A percentile compares a stretch with the other conserved stretches of the same genome.
phyloP scores from a whole-genome alignment of 2,329 filamentous ascomycete genomes.

The Macrophomina phaseolina region DNA sequence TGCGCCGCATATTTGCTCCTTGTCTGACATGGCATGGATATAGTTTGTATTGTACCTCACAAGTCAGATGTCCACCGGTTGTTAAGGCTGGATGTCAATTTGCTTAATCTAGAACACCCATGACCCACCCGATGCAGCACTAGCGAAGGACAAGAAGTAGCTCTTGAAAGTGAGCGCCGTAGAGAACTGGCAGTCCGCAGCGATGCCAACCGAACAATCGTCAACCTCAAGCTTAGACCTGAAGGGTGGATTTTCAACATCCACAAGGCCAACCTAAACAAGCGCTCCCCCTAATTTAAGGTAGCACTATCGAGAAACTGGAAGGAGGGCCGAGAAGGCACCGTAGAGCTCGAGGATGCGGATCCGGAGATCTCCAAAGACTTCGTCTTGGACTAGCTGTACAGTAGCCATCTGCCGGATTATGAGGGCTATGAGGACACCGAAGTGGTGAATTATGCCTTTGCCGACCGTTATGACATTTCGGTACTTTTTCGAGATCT shows the following conservation, averaged over 20 bases:
- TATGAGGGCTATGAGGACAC: too few relatives aligned
- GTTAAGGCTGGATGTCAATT: too few relatives aligned
- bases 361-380: not conserved
- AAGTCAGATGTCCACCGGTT: too few relatives aligned
- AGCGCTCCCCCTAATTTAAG: not conserved
- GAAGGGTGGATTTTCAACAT: not conserved
- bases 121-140: too few relatives aligned
- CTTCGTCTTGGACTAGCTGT: not conserved
- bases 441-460: not conserved
- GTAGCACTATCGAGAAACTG: not conserved
- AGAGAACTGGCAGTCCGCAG: not conserved
- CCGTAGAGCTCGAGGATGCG: not conserved
- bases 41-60: too few relatives aligned
- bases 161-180: not conserved
- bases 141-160: too few relatives aligned
- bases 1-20: too few relatives aligned
- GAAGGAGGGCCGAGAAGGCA: not conserved
- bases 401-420: not conserved
- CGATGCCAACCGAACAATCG: not conserved
- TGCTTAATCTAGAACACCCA: too few relatives aligned
- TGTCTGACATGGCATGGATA: too few relatives aligned
- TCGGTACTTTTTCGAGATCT: not conserved
- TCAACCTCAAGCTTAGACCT: not conserved
- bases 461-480: constrained; percentile 17
- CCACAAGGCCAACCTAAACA: not conserved